Evolutionary conservation across 2,329 filamentous ascomycete genomes (phyloP).

Genomic region (Macrophomina phaseolina): DNA sequence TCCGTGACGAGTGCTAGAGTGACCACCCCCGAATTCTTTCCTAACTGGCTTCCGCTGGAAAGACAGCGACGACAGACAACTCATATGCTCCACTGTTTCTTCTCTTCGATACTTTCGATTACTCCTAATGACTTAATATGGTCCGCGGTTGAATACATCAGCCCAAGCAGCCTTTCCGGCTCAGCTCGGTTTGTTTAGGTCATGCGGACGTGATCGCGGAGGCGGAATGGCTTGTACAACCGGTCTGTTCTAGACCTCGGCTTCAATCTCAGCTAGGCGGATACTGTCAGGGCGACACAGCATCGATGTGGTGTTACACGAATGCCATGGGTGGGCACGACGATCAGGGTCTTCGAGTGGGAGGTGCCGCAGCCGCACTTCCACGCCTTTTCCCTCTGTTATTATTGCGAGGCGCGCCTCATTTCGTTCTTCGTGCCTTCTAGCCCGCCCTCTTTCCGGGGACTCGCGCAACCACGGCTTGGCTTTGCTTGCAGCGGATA

Average conservation of each 20-base stretch:
- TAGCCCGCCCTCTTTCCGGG: neutral
- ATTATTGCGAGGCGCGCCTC: neutral
- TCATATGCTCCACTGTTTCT: neutral
- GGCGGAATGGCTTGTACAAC: neutral
- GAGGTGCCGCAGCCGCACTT: neutral
- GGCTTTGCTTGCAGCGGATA: neutral
- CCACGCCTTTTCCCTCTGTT: neutral
- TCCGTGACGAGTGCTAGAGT: too few species aligned
- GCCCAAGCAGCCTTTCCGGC: neutral
- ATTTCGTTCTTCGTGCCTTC: neutral
- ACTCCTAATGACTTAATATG: too few species aligned
- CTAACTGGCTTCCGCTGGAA: too few species aligned
- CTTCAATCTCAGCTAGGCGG: neutral
- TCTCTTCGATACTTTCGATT: neutral
- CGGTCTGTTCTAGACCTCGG: neutral
- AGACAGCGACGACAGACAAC: too few species aligned
- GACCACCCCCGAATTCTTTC: too few species aligned
- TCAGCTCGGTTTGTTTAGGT: neutral
- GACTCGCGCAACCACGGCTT: constrained; percentile 1
- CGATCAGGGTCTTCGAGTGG: neutral
- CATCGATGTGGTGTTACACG: neutral
- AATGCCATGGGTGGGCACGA: neutral
- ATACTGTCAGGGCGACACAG: neutral
- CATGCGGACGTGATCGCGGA: neutral
- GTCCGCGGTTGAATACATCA: neutral